Percentiles rank a stretch among this genome's conserved stretches.
phyloP scores from a whole-genome alignment of 768 basidiomycete species.

The Clitopilus hobsonii region DNA sequence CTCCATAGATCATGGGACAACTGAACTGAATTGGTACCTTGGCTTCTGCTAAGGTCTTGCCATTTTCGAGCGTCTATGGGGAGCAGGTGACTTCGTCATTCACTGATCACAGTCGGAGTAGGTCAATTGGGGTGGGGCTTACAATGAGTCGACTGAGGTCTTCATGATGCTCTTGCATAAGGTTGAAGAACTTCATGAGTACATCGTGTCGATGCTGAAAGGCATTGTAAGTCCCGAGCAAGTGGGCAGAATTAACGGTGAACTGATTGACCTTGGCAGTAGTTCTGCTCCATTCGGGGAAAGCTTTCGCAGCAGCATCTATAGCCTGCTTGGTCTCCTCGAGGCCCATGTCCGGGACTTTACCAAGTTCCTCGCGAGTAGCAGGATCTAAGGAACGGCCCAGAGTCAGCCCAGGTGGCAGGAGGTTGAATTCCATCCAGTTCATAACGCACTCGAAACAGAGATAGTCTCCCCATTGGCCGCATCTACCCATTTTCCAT shows the following conservation, averaged over 20 bases:
- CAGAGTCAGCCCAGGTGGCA: background rate
- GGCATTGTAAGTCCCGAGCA: background rate
- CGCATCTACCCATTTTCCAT: slow-evolving; percentile 86
- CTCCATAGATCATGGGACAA: background rate
- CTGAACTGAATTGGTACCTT: slow-evolving; percentile 41
- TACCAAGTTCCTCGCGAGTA: slow-evolving; percentile 77
- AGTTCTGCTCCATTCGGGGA: slow-evolving; percentile 82
- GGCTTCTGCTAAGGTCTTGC: slow-evolving; percentile 82
- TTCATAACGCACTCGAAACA: slow-evolving; percentile 67
- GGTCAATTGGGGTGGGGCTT: slow-evolving; percentile 21
- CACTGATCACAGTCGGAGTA: slow-evolving; percentile 22
- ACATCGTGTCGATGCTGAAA: slow-evolving; percentile 76
- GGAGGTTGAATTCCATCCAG: background rate
- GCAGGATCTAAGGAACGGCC: slow-evolving; percentile 69
- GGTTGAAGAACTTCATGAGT: slow-evolving; percentile 68
- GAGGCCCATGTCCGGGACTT: slow-evolving; percentile 85
- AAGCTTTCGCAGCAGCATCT: slow-evolving; percentile 71
- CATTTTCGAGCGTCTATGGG: slow-evolving; percentile 91
- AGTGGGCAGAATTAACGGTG: slow-evolving; percentile 8
- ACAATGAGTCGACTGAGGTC: slow-evolving; percentile 88
- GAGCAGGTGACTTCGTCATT: slow-evolving; percentile 6
- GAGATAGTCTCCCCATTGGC: slow-evolving; percentile 63
- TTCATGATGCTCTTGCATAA: slow-evolving; percentile 82
- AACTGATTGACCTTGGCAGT: slow-evolving; percentile 88
- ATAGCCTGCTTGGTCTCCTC: slow-evolving; percentile 85